Evolutionary conservation across 148 eudicot species (phyloP), one percentile per base, ranked within the genome.

Genomic region (Nepenthes gracilis): DNA sequence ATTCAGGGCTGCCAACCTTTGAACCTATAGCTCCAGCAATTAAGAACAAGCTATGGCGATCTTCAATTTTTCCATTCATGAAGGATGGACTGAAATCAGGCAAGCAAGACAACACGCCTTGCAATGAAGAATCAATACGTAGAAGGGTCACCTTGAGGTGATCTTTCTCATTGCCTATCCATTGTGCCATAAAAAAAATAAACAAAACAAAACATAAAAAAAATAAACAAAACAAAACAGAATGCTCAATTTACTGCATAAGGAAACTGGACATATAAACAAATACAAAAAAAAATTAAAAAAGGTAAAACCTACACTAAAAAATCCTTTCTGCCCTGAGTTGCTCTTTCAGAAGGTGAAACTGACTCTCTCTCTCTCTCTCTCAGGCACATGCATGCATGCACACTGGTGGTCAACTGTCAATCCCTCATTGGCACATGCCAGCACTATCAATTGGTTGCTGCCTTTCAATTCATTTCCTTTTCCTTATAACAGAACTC

Each of bases 131-230:
- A 72, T 89, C 89, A 64, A 93, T 65, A 60, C 95, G 88, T 59
- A 93, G 59, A 73, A 93, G 92, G 60, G 97, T 88, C 81, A 92
- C 97, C 74, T 88, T 92, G 64, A 92, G 81, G 82, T 92, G 96
- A 48, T 93, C 99, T 84, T 88, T 93, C 85, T 88, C 95, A 70
- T 70, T 83, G 72, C 96, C 98, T 93, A 83, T 60, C 6, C 60
- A 71, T 62, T 55, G 54, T 5, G 38, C 64, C 34, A 67, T 8
- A 2, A 23, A 12, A 32, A 49, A 8, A 8, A 13, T 10, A 63
- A 12, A 36, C 12, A 36, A 15, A 0, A 23, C 12, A 32, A 2
- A 34, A 2, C 48, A 49, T n/a, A n/a, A n/a, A n/a, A 53, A 52
- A 8, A 8, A 13, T 10, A 63, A 12, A 36, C 12, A 36, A 15